phyloP scores from a whole-genome alignment of 139 green algal species.

The Asterochloris sp. region DNA sequence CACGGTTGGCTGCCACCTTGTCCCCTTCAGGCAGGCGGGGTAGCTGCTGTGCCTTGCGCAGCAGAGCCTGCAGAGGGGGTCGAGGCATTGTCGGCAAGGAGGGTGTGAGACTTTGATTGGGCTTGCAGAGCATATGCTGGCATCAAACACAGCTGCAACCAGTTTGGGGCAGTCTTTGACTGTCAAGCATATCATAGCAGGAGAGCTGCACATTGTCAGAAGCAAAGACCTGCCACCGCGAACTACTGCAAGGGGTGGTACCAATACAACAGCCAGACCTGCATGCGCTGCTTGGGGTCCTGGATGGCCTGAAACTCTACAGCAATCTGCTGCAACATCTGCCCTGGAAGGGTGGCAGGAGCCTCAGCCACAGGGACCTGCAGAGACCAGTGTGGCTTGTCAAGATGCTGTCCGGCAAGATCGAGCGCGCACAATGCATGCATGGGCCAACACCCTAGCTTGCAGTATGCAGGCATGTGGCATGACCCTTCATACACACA shows the following conservation, averaged over 20 bases:
- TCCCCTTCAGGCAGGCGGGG: slow-evolving; percentile 33
- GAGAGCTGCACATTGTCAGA: too few relatives aligned
- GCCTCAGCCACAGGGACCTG: not conserved
- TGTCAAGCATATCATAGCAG: too few relatives aligned
- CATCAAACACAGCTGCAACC: too few relatives aligned
- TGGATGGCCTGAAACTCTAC: slow-evolving; percentile 3
- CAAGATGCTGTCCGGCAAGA: not conserved
- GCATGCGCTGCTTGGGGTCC: slow-evolving; percentile 1
- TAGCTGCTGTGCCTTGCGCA: slow-evolving; percentile 41
- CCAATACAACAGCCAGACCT: not conserved
- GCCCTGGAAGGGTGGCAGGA: not conserved
- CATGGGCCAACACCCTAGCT: not conserved
- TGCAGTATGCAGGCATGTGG: too few relatives aligned
- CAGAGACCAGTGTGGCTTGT: not conserved
- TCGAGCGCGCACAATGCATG: not conserved
- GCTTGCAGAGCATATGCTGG: too few relatives aligned
- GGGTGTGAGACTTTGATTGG: too few relatives aligned
- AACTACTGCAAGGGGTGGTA: not conserved
- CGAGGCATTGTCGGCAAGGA: too few relatives aligned
- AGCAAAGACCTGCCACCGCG: too few relatives aligned
- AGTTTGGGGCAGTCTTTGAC: too few relatives aligned
- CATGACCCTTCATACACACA: not conserved
- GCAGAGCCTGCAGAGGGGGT: slow-evolving; percentile 33
- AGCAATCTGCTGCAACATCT: not conserved
- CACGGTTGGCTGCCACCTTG: slow-evolving; percentile 60